These are phyloP conservation scores for Paramecium sonneborni DNA, from an alignment of 73 alveolate genomes.

Conservation along the genomic window DNA sequence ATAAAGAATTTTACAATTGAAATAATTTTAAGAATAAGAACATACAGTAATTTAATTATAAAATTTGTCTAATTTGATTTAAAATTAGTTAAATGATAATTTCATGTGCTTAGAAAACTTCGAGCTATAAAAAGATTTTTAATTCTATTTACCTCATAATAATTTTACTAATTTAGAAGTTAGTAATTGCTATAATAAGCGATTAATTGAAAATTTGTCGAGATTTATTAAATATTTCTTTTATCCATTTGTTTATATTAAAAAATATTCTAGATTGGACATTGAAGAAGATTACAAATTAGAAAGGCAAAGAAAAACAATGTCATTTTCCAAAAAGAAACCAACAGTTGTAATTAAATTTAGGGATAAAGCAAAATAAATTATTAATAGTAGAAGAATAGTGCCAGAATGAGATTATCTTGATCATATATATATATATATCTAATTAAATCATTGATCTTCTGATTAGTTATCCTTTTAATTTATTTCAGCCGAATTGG, in stretches of 20 bases:
- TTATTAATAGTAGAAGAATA: background rate
- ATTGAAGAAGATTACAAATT: background rate
- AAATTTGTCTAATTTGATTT: background rate
- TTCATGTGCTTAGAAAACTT: background rate
- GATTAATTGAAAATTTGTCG: background rate
- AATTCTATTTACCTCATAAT: constrained; percentile 18
- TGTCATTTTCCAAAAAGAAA: background rate
- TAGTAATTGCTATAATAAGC: background rate
- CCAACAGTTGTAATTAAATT: background rate
- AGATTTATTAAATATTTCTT: constrained; percentile 14
- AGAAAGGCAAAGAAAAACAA: constrained; percentile 1
- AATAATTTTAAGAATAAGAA: background rate
- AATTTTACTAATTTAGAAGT: background rate
- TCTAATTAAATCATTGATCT: background rate
- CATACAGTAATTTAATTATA: background rate
- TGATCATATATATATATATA: background rate
- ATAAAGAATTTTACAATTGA: background rate
- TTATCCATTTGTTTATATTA: constrained; percentile 1
- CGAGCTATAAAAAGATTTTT: background rate
- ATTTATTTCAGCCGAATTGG: background rate
- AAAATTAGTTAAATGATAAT: background rate
- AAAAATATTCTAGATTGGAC: background rate
- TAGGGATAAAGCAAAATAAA: constrained; percentile 8
- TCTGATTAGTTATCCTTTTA: background rate
- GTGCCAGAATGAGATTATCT: background rate